Conservation (phyloP, 768 basidiomycete genomes). For the Auriculariales sp. region DNA sequence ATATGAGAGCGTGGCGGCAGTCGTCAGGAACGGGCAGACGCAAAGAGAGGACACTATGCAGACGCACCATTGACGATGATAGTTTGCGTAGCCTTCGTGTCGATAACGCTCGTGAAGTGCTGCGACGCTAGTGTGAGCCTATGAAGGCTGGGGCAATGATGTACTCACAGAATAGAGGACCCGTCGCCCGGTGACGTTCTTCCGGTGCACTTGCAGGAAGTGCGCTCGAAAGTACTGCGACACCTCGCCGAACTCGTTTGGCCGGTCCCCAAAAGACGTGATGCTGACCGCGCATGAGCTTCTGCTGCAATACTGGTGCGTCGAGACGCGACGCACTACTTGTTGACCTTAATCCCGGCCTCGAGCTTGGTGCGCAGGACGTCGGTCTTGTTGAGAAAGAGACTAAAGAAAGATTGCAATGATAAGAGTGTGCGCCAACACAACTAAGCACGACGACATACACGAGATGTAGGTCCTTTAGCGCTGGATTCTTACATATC, state of each 20-base stretch:
- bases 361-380: constrained; percentile 58
- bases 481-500: constrained; percentile 61
- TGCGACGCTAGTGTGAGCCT: constrained; percentile 12
- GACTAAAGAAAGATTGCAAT: too few species aligned
- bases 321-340: constrained; percentile 43
- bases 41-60: not conserved
- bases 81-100: constrained; percentile 69
- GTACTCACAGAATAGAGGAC: constrained; percentile 49
- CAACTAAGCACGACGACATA: not conserved
- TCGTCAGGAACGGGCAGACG: not conserved
- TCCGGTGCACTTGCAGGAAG: constrained; percentile 60
- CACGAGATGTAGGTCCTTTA: constrained; percentile 58
- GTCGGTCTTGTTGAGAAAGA: too few species aligned
- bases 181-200: constrained; percentile 53
- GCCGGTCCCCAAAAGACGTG: constrained; percentile 59
- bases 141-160: constrained; percentile 1
- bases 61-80: constrained; percentile 54
- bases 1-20: constrained; percentile 7
- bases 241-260: constrained; percentile 56
- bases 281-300: constrained; percentile 29
- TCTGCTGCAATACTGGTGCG: constrained; percentile 2
- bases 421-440: too few species aligned
- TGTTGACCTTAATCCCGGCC: constrained; percentile 50
- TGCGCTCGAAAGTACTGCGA: constrained; percentile 76
- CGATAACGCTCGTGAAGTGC: constrained; percentile 66